phyloP scores from a whole-genome alignment of 441 rosid species.

The Pelargonium fulgidum region DNA sequence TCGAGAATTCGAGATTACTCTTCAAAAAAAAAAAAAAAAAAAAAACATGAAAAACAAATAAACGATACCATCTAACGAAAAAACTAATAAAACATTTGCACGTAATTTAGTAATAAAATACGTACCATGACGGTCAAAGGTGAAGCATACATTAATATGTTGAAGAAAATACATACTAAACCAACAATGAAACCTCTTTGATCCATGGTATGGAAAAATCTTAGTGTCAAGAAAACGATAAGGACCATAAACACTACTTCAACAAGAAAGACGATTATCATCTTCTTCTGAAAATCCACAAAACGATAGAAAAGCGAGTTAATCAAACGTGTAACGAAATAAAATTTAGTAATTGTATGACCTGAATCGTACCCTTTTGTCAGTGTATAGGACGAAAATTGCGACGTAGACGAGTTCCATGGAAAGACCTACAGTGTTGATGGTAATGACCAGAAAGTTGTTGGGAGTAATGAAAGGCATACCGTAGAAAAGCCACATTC shows the following conservation, averaged over 20 bases:
- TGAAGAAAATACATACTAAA: slow-evolving; percentile 51
- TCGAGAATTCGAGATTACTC: too few relatives aligned
- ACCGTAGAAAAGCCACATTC: slow-evolving; percentile 67
- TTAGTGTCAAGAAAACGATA: slow-evolving; percentile 20
- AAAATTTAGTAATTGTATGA: neutral
- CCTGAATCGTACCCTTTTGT: neutral
- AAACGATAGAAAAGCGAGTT: too few relatives aligned
- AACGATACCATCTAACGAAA: neutral
- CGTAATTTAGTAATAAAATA: neutral
- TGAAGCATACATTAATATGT: slow-evolving; percentile 60
- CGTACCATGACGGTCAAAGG: slow-evolving; percentile 51
- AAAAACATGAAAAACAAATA: neutral
- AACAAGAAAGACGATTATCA: slow-evolving; percentile 15
- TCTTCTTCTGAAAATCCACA: slow-evolving; percentile 23
- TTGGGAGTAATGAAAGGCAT: slow-evolving; percentile 54
- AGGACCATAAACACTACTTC: slow-evolving; percentile 26
- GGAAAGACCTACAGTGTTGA: slow-evolving; percentile 47
- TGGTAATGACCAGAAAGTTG: slow-evolving; percentile 51
- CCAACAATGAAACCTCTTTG: slow-evolving; percentile 40
- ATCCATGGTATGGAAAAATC: slow-evolving; percentile 16
- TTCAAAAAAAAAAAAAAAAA: too few relatives aligned
- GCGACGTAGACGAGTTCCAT: slow-evolving; percentile 42
- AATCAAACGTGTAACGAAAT: neutral
- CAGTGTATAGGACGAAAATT: slow-evolving; percentile 44
- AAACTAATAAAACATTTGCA: too few relatives aligned